A percentile compares a stretch with the other conserved stretches of the same genome.
phyloP scores from a whole-genome alignment of 306 rosid species.

The Ceratonia siliqua region DNA sequence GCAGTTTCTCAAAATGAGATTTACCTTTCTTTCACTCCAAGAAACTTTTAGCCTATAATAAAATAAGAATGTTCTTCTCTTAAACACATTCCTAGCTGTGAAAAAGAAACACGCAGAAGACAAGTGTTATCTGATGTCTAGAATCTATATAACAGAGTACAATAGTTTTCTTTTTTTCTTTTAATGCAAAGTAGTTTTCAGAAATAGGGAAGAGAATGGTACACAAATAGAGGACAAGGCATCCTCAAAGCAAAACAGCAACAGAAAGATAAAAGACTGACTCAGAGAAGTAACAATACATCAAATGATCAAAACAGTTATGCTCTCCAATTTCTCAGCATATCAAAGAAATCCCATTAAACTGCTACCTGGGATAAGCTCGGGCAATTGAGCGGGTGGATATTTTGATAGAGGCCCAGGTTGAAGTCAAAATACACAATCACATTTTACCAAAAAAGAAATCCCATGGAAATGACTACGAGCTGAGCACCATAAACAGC shows the following conservation, averaged over 20 bases:
- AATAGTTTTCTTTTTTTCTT: background rate
- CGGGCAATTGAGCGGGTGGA: background rate
- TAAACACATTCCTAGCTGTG: background rate
- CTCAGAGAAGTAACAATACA: background rate
- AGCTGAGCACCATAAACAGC: background rate
- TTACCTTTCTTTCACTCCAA: background rate
- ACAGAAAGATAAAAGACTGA: slow-evolving; percentile 8
- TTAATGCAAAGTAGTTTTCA: background rate
- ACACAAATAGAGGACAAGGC: background rate
- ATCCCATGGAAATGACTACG: background rate
- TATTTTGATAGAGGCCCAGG: background rate
- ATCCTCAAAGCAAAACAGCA: background rate
- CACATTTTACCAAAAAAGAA: background rate
- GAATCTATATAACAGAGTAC: background rate
- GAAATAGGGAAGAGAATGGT: background rate
- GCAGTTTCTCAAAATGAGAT: background rate
- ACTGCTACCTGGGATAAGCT: background rate
- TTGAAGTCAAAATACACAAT: background rate
- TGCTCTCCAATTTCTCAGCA: background rate
- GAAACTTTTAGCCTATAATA: background rate
- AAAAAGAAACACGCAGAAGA: background rate
- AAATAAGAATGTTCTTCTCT: background rate
- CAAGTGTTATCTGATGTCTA: slow-evolving; percentile 1
- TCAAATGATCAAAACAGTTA: background rate
- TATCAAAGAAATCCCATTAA: background rate